A percentile compares a stretch with the other conserved stretches of the same genome.
These are phyloP conservation scores for Suzukiozyma palmioleophila DNA, from an alignment of 1,139 yeast species.

Conservation along the genomic window DNA sequence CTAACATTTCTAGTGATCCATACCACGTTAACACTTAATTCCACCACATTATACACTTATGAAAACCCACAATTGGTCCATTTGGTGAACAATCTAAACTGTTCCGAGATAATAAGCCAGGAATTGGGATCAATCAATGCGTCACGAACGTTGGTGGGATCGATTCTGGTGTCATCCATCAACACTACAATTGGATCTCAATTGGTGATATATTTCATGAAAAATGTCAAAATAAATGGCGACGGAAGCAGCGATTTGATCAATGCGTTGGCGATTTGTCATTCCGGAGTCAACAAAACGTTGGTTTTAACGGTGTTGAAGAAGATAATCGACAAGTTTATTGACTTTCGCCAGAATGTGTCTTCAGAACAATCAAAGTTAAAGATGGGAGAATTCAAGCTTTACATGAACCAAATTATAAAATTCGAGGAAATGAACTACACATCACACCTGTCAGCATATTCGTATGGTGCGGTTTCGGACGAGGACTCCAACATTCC, in stretches of 20 bases:
- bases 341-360: conserved; percentile 33
- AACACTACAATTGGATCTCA: conserved; percentile 26
- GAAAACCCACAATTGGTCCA: conserved; percentile 43
- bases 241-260: conserved; percentile 49
- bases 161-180: conserved; percentile 31
- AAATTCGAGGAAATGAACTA: conserved; percentile 45
- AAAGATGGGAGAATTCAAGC: conserved; percentile 46
- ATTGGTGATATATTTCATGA: conserved; percentile 46
- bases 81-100: conserved; percentile 38
- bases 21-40: conserved; percentile 47
- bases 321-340: conserved; percentile 46
- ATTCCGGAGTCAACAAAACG: conserved; percentile 39
- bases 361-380: conserved; percentile 13
- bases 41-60: conserved; percentile 53
- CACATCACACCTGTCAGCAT: conserved; percentile 30
- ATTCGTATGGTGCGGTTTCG: conserved; percentile 31
- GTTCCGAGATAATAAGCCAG: conserved; percentile 51
- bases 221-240: conserved; percentile 34
- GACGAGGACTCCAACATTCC: conserved; percentile 8
- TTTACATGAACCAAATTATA: conserved; percentile 49
- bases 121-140: conserved; percentile 52
- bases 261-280: conserved; percentile 46
- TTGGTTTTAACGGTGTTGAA: conserved; percentile 45
- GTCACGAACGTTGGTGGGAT: conserved; percentile 41
- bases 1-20: conserved; percentile 30